Evolutionary conservation across 345 rosid species (phyloP), one percentile per base, ranked within the genome.

Genomic region (Litchi chinensis): DNA sequence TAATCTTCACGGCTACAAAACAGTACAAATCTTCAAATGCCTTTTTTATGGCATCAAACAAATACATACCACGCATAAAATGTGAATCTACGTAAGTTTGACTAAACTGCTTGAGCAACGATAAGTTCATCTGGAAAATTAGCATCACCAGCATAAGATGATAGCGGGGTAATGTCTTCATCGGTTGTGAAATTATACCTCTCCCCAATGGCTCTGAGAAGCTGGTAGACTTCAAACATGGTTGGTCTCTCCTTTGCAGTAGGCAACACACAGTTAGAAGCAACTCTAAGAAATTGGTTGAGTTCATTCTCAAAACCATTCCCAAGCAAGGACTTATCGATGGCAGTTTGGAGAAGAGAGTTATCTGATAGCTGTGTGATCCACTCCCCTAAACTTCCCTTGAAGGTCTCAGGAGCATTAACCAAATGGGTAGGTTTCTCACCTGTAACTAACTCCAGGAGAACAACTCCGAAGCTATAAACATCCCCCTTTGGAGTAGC

Each of bases 401-500:
- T 74, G 10, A 68, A 76, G 64, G 72, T 71, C 21, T 54, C 79
- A 24, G 72, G 76, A 6, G 68, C 72, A 32, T 70, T 75, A 7
- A 57, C 60, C 70, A 76, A 28, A 43, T 56, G 66, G 22, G 68
- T 69, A 0, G 71, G 70, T 65, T 60, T 80, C 64, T 82, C 77
- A 66, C 85, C 68, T 5, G 84, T 85, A 3, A 85, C 50, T 32
- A 82, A 63, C 73, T 85, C 85, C 19, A 80, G 70, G 70, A 82
- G 79, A 26, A 85, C 79, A 24, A 75, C 64, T 43, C 88, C 85
- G 19, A 77, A 80, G 52, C 78, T 73, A 24, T 67, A 78, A 21
- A 85, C 80, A 63, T 85, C 88, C 2, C 79, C 85, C 46, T 85
- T 82, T 4, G 70, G 76, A 8, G 85, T 70, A 7, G 77, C 79